Evolutionary conservation across 2,329 filamentous ascomycete species (phyloP).

Genomic region (Pseudogymnoascus sp.): DNA sequence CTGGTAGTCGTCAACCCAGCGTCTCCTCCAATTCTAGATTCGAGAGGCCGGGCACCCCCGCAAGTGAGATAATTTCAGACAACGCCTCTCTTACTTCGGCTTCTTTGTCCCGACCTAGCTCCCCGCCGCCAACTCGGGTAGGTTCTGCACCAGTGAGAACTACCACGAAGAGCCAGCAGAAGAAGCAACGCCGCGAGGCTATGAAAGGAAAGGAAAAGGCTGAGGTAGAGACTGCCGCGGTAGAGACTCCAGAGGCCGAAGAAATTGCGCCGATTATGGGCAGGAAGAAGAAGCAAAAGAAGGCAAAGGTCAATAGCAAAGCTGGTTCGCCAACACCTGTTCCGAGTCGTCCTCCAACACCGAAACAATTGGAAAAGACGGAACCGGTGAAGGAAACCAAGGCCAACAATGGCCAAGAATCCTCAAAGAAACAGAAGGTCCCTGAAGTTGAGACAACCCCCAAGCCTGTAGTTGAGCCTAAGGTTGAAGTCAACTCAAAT

Average conservation of each 20-base stretch:
- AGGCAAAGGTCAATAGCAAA: slow-evolving; percentile 45
- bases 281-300: slow-evolving; percentile 80
- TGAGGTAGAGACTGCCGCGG: slow-evolving; percentile 47
- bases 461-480: slow-evolving; percentile 16
- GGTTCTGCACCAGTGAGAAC: slow-evolving; percentile 60
- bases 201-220: slow-evolving; percentile 54
- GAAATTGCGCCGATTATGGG: slow-evolving; percentile 63
- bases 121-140: slow-evolving; percentile 58
- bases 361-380: slow-evolving; percentile 11
- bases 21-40: slow-evolving; percentile 37
- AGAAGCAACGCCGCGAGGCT: slow-evolving; percentile 64
- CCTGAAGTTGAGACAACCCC: slow-evolving; percentile 15
- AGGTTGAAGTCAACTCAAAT: slow-evolving; percentile 12
- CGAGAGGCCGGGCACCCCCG: slow-evolving; percentile 62
- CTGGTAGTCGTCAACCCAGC: slow-evolving; percentile 43
- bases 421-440: slow-evolving; percentile 11
- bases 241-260: slow-evolving; percentile 28
- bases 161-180: slow-evolving; percentile 70
- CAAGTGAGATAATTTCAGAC: slow-evolving; percentile 68
- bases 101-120: slow-evolving; percentile 63
- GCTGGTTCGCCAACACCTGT: slow-evolving; percentile 22
- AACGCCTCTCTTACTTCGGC: slow-evolving; percentile 66
- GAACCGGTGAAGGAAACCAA: slow-evolving; percentile 11
- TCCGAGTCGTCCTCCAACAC: slow-evolving; percentile 22
- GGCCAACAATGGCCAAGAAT: not conserved